Evolutionary conservation across 495 filamentous ascomycete species (phyloP), one percentile per base, ranked within the genome.

Genomic region (Xylaria castorea): DNA sequence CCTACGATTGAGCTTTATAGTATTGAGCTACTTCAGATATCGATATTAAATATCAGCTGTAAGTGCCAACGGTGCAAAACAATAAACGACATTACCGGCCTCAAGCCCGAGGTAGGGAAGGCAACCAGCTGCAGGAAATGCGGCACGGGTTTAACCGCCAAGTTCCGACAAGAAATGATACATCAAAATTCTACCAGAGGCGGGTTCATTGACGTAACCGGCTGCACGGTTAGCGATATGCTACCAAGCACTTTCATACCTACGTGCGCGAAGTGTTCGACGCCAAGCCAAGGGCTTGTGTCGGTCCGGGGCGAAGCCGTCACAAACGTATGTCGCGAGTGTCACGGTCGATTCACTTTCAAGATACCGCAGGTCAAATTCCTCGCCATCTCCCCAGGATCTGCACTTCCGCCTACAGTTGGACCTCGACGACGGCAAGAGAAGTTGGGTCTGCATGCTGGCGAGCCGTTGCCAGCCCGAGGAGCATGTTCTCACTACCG

Each of bases 11-110:
- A 95, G 72, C 89, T 97, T 4, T 88, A 95, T 73, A 89, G 91
- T 58, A 91, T 97, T 68, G 93, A 97, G 76, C 82, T 97, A 2
- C 85, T 97, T 44, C 91, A 97, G 73, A 79, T 97, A 4, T 79
- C 86, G 0, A 83, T 87, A 16, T 83, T 97, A n/a, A 90, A 86
- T 53, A 84, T 97, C 68, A 91, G 87, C 1, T 81, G 96, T 66
- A 95, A 95, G 77, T 98, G 95, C 81, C 90, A 91, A 42, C 89
- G 94, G 50, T 98, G 94, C 85, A 96, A 93, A 80, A 92, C 91
- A 50, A 77, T 86, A 3, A 89, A 89, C 78, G 94, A 97, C 71
- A 81, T 95, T 25, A 88, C 87, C 51, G 90, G 89, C 38, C 83
- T 98, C 16, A 88, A 87, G 22, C 77, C 81, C 66, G 81, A 78